Percentiles rank a stretch among this genome's conserved stretches.
Conservation (phyloP, 2,329 filamentous ascomycete genomes). For the Venturia nashicola region DNA sequence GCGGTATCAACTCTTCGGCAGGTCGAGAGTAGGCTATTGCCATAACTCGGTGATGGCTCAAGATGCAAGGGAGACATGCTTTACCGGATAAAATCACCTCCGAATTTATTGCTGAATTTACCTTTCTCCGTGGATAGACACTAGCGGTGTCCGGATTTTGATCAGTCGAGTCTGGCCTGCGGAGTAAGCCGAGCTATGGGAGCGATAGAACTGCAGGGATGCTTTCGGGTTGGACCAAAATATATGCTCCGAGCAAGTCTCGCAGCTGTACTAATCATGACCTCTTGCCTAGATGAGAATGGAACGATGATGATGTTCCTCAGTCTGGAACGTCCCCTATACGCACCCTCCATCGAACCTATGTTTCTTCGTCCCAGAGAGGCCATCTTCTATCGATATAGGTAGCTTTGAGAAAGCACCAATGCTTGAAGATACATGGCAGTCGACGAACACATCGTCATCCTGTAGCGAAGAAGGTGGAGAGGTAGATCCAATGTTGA, state of each 20-base stretch:
- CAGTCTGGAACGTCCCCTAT: background rate
- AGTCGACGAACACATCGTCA: background rate
- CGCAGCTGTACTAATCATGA: background rate
- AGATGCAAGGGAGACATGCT: background rate
- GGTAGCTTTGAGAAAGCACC: slow-evolving; percentile 4
- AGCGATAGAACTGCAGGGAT: background rate
- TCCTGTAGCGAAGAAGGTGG: background rate
- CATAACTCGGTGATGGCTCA: background rate
- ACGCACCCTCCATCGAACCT: background rate
- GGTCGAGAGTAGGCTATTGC: background rate
- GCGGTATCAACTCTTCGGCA: background rate
- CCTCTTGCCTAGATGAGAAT: background rate
- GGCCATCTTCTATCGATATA: slow-evolving; percentile 5
- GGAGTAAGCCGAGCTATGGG: background rate
- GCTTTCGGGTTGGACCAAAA: background rate
- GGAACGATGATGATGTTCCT: background rate
- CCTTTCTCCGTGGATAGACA: background rate
- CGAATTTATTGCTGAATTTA: background rate
- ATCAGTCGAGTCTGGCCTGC: background rate
- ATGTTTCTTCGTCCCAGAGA: background rate
- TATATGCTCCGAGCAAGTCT: background rate
- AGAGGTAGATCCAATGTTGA: background rate
- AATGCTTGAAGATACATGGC: slow-evolving; percentile 2
- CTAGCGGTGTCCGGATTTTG: background rate
- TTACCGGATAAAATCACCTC: background rate